phyloP scores from a whole-genome alignment of 176 grass and related monocot species.

The Puya raimondii region DNA sequence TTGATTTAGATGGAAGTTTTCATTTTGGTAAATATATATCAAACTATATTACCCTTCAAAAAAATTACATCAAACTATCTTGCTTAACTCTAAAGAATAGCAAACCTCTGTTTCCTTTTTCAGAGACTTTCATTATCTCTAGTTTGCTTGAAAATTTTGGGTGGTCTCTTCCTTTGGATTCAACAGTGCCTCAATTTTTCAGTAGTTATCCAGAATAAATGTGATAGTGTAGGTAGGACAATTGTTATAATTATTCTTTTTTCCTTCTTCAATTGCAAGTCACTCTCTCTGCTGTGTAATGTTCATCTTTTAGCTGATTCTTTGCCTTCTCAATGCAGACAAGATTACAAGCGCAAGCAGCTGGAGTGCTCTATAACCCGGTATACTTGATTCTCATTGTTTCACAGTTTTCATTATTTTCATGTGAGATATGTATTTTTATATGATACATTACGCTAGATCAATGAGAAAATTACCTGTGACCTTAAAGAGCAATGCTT shows the following conservation, averaged over 20 bases:
- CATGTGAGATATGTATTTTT: not conserved
- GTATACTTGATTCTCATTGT: conserved; percentile 26
- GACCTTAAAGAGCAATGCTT: no score
- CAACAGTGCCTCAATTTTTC: no score
- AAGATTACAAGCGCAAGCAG: conserved; percentile 90
- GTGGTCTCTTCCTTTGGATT: no score
- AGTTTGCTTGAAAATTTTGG: no score
- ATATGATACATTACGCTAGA: not conserved
- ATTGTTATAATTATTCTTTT: not conserved
- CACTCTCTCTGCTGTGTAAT: not conserved
- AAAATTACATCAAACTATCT: no score
- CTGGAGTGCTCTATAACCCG: conserved; percentile 71
- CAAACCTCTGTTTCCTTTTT: no score
- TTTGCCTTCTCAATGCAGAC: conserved; percentile 39
- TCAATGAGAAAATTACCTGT: not conserved
- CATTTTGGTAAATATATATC: not conserved
- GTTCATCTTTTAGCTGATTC: conserved; percentile 1
- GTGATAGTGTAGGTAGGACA: no score
- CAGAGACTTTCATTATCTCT: no score
- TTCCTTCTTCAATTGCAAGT: not conserved
- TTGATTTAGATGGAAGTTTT: no score
- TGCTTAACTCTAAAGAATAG: no score
- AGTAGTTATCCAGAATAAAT: no score
- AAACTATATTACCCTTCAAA: no score
- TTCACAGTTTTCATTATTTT: not conserved